Evolutionary conservation across 257 asterid genomes (phyloP).

Genomic region (Linderniella brevidens): DNA sequence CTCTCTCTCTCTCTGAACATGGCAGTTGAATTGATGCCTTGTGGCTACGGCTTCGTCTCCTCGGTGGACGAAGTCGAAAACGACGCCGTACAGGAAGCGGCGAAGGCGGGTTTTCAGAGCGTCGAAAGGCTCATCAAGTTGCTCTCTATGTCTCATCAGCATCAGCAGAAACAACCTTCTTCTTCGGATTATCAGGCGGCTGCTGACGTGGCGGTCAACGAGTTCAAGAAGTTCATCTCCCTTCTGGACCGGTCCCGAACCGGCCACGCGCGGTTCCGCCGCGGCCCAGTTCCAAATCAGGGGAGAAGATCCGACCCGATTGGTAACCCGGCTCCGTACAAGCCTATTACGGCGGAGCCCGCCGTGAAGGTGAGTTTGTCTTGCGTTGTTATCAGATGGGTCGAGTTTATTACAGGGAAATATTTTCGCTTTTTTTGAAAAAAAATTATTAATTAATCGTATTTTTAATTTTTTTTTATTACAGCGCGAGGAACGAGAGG

Average conservation of each 20-base stretch:
- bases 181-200: slow-evolving; percentile 38
- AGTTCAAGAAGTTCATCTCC: slow-evolving; percentile 65
- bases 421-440: too few species aligned
- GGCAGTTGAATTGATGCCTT: slow-evolving; percentile 64
- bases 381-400: too few species aligned
- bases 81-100: slow-evolving; percentile 66
- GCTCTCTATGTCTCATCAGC: slow-evolving; percentile 37
- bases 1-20: slow-evolving; percentile 14
- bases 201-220: slow-evolving; percentile 60
- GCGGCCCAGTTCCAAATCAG: slow-evolving; percentile 42
- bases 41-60: slow-evolving; percentile 23
- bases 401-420: too few species aligned
- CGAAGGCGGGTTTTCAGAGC: slow-evolving; percentile 74
- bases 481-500: slow-evolving; percentile 11
- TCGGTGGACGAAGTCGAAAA: slow-evolving; percentile 31
- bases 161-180: background rate
- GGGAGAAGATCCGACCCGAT: slow-evolving; percentile 11
- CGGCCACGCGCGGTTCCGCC: slow-evolving; percentile 91
- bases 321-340: background rate
- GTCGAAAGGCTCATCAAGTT: slow-evolving; percentile 67
- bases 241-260: slow-evolving; percentile 54
- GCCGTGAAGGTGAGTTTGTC: too few species aligned
- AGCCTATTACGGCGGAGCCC: slow-evolving; percentile 5
- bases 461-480: too few species aligned
- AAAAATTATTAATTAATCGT: too few species aligned